Evolutionary conservation across 169 alveolate species (phyloP).

Genomic region (Hammondia hammondi): DNA sequence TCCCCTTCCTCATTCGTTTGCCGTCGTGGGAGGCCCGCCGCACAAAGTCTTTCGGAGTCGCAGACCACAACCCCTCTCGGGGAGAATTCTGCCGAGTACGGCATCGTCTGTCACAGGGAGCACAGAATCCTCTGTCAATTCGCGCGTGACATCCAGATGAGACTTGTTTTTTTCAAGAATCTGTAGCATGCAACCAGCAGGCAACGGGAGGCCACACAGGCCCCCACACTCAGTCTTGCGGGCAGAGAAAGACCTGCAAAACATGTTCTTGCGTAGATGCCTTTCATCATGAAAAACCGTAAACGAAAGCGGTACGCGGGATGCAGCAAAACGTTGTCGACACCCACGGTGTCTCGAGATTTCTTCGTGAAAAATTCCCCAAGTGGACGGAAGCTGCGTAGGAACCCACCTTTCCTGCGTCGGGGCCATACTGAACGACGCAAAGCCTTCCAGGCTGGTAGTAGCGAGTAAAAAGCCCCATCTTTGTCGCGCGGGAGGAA

Average conservation of each 20-base stretch:
- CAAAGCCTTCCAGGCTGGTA: constrained; percentile 93
- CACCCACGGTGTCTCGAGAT: neutral
- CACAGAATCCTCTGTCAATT: too few species aligned
- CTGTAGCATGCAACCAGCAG: neutral
- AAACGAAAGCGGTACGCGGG: neutral
- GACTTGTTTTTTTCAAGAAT: too few species aligned
- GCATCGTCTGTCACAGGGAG: too few species aligned
- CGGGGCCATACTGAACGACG: constrained; percentile 92
- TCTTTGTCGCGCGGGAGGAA: neutral
- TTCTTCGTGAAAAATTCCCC: neutral
- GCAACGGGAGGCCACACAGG: neutral
- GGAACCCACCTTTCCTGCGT: constrained; percentile 90
- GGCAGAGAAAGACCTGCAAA: neutral
- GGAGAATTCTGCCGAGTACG: too few species aligned
- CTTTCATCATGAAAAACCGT: neutral
- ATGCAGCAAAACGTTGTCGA: neutral
- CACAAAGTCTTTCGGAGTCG: too few species aligned
- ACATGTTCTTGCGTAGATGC: neutral
- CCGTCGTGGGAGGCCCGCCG: too few species aligned
- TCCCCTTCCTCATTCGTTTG: too few species aligned
- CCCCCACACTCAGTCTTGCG: neutral
- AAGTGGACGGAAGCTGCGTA: neutral
- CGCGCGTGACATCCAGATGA: too few species aligned
- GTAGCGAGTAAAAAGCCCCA: constrained; percentile 88
- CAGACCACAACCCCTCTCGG: too few species aligned